Evolutionary conservation across 2,329 filamentous ascomycete species (phyloP), one percentile per base, ranked within the genome.

Genomic region (Epichloe baconii): DNA sequence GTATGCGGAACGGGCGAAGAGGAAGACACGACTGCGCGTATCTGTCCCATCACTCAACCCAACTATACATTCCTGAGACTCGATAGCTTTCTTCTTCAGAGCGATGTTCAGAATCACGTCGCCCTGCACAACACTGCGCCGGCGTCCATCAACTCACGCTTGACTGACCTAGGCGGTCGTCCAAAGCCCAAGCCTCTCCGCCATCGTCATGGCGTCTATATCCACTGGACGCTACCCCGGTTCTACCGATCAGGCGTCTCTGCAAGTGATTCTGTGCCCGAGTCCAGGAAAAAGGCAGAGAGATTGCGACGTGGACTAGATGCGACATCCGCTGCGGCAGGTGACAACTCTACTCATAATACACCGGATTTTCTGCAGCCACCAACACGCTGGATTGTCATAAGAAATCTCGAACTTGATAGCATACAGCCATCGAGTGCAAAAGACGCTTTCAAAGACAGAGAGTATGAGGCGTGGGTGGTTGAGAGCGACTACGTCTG

Each of bases 61-160:
- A 72, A 74, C 61, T 75, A 73, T 59, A 70, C 66, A 0, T 69
- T 66, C 44, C 58, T 74, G 0, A 67, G 69, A 0, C 61, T 73
- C 2, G 59, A 68, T 12, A 58, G 62, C 31, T 55, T 62, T 37
- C n/a, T 66, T 1, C 53, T 71, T 5, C 64, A 69, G 47, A 61
- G 55, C 41, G 72, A 74, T 53, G 54, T 75, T 0, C 58, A 65
- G 12, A 54, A 62, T 14, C 63, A 64, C 23, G 58, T 59, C 5
- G 68, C 72, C 52, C 56, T 73, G 2, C 67, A 73, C 59, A 60
- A 59, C 34, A 53, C 66, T 1, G 49, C 57, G 0, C 68, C 67
- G 0, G 58, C 64, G 0, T 21, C 31, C 1, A 3, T 43, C 5
- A 73, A 73, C 55, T 52, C 65, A 3, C 64, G 70, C 4, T 40